Conservation (phyloP, 73 alveolate species). For the Paramecium caudatum region DNA sequence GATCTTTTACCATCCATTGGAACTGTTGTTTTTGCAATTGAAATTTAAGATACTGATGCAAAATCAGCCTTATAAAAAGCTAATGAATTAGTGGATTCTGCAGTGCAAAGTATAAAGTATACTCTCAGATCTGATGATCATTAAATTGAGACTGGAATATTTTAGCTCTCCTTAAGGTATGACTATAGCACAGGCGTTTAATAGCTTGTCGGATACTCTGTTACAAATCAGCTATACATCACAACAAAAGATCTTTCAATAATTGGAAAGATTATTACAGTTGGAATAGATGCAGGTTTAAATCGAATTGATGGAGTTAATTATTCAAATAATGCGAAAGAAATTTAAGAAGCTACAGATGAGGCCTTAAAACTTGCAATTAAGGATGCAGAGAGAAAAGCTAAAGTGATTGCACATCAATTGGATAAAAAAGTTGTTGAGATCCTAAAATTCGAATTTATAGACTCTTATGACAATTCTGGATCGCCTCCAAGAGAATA, state of each 20-base stretch:
- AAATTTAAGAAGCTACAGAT: neutral
- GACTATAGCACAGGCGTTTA: neutral
- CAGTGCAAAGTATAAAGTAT: neutral
- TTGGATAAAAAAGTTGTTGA: neutral
- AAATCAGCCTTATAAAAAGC: neutral
- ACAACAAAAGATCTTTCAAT: neutral
- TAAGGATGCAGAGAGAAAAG: constrained; percentile 8
- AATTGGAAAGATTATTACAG: constrained; percentile 29
- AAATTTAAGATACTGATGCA: neutral
- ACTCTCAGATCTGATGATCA: neutral
- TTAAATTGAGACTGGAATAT: neutral
- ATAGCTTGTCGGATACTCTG: neutral
- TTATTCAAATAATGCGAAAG: neutral
- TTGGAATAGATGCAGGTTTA: constrained; percentile 37
- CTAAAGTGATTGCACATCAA: neutral
- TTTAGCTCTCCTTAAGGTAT: neutral
- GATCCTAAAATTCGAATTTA: neutral
- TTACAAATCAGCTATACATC: constrained; percentile 9
- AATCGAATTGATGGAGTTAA: constrained; percentile 49
- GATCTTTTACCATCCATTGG: constrained; percentile 3
- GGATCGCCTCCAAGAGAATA: neutral
- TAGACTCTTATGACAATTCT: neutral
- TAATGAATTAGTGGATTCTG: neutral
- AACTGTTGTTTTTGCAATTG: constrained; percentile 26
- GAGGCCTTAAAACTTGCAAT: constrained; percentile 18